A percentile compares a stretch with the other conserved stretches of the same genome.
Conservation (phyloP, 1,284 basidiomycete genomes). For the Ceraceosorus guamensis region DNA sequence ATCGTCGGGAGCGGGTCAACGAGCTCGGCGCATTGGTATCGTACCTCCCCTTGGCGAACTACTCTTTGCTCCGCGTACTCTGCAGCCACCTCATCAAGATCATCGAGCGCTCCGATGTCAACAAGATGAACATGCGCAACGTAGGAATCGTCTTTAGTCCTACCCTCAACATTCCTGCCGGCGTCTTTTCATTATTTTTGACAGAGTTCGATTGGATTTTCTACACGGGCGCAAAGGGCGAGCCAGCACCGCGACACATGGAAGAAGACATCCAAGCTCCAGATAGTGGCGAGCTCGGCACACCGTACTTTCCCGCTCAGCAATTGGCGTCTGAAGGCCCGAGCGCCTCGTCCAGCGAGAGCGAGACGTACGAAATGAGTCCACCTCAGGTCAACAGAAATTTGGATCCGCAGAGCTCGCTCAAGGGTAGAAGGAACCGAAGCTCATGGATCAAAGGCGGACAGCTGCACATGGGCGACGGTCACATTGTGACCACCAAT, state of each 20-base stretch:
- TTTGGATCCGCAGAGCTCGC: background rate
- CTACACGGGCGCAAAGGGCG: constrained; percentile 33
- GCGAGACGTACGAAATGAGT: no score
- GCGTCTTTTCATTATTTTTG: constrained; percentile 39
- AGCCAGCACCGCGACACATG: constrained; percentile 22
- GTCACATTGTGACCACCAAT: background rate
- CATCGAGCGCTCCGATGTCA: constrained; percentile 76
- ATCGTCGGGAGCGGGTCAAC: constrained; percentile 74
- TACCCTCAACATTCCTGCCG: constrained; percentile 40
- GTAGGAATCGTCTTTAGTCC: constrained; percentile 78
- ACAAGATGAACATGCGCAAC: constrained; percentile 99
- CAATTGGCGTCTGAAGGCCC: background rate
- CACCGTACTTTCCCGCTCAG: background rate
- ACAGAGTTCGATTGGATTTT: constrained; percentile 42
- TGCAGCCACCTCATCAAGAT: constrained; percentile 94
- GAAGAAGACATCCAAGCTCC: constrained; percentile 20
- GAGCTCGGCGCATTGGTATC: constrained; percentile 81
- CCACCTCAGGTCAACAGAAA: background rate
- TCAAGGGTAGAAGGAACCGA: constrained; percentile 3
- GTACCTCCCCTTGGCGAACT: constrained; percentile 81
- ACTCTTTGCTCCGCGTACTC: constrained; percentile 81
- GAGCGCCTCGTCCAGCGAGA: background rate
- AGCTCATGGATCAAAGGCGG: constrained; percentile 7
- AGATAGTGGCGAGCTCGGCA: constrained; percentile 7
- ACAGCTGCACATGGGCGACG: constrained; percentile 7